These are phyloP conservation scores for Blastocystis sp. DNA, from an alignment of 352 stramenopile genomes.

Conservation along the genomic window DNA sequence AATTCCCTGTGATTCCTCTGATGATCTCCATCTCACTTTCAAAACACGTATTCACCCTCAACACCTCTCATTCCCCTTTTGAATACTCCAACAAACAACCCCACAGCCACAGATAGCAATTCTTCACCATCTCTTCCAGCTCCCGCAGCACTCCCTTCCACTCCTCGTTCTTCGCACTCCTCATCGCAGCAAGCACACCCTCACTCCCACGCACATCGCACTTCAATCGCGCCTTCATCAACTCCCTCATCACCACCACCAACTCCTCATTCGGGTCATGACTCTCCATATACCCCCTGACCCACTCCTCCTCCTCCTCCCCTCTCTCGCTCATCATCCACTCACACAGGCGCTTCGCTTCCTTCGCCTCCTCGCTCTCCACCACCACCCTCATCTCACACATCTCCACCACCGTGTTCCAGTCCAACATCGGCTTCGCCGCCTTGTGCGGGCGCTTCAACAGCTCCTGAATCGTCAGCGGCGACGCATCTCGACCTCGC, in stretches of 20 bases:
- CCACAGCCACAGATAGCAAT: too few species aligned
- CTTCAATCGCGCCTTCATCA: not conserved
- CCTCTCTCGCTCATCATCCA: not conserved
- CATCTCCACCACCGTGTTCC: not conserved
- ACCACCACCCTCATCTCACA: not conserved
- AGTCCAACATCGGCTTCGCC: constrained; percentile 7
- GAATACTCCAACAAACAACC: too few species aligned
- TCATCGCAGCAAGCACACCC: not conserved
- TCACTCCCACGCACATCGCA: not conserved
- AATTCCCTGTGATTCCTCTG: too few species aligned
- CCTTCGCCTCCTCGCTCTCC: not conserved
- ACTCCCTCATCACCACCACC: not conserved
- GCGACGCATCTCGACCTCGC: too few species aligned
- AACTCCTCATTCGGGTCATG: not conserved
- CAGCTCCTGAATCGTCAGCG: not conserved
- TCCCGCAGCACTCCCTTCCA: not conserved
- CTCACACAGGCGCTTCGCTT: not conserved
- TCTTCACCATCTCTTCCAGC: not conserved
- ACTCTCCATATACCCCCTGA: not conserved
- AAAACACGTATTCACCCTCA: too few species aligned
- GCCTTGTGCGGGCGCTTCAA: not conserved
- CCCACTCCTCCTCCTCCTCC: not conserved
- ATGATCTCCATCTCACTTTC: too few species aligned
- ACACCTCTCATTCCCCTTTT: too few species aligned
- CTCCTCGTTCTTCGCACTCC: not conserved